Conservation (phyloP, 169 alveolate species). For the Theileria equi region DNA sequence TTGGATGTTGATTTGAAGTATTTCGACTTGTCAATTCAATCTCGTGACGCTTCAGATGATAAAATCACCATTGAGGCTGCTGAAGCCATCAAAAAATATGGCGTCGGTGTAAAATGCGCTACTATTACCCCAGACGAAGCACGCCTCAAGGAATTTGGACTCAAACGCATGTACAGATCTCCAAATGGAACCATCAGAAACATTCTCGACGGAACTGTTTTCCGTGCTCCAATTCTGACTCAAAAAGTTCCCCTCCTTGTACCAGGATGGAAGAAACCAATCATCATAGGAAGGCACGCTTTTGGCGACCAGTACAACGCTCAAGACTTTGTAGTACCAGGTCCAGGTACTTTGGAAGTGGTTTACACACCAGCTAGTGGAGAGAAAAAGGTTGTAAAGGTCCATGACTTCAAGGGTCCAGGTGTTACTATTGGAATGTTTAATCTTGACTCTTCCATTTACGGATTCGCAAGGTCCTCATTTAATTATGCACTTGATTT, state of each 20-base stretch:
- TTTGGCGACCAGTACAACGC: slow-evolving; percentile 94
- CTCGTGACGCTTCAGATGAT: slow-evolving; percentile 91
- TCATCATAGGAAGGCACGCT: slow-evolving; percentile 94
- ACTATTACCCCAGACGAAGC: slow-evolving; percentile 96
- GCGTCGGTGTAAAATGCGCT: slow-evolving; percentile 94
- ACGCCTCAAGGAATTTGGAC: slow-evolving; percentile 88
- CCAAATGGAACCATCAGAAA: slow-evolving; percentile 96
- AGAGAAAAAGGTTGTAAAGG: slow-evolving; percentile 44
- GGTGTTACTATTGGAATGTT: slow-evolving; percentile 93
- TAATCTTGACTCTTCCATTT: slow-evolving; percentile 88
- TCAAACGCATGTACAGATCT: slow-evolving; percentile 91
- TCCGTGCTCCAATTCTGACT: slow-evolving; percentile 92
- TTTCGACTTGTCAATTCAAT: slow-evolving; percentile 86
- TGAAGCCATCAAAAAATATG: slow-evolving; percentile 83
- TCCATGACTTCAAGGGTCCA: slow-evolving; percentile 70
- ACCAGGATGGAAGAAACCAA: slow-evolving; percentile 92
- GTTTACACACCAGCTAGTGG: slow-evolving; percentile 78
- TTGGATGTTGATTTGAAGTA: slow-evolving; percentile 86
- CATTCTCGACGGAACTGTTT: slow-evolving; percentile 91
- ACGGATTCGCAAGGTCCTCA: slow-evolving; percentile 89
- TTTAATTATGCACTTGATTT: slow-evolving; percentile 85
- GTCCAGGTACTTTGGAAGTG: slow-evolving; percentile 86
- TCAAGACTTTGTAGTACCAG: slow-evolving; percentile 76
- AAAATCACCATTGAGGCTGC: slow-evolving; percentile 94
- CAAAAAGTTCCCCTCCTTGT: slow-evolving; percentile 87